Evolutionary conservation across 2,329 filamentous ascomycete species (phyloP), one percentile per base, ranked within the genome.

Genomic region (Trichoderma atrobrunneum): DNA sequence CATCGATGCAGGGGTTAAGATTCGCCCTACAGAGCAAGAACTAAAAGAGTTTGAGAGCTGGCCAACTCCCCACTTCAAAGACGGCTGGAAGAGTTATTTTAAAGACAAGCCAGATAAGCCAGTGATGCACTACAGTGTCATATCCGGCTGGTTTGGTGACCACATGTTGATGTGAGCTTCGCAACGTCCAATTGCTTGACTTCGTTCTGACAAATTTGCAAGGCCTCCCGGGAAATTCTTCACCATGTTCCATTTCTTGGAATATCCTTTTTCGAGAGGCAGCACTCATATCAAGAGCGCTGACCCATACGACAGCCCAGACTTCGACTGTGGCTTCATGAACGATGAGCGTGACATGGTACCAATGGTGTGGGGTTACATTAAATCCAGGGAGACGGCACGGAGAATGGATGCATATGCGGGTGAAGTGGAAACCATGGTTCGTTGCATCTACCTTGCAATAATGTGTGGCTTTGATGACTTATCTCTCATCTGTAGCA

Each of bases 361-460:
- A 77, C 87, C 85, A 75, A 85, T 87, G 26, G 76, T 89, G 16
- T 91, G 88, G 88, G 84, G 82, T 1, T 91, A 91, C 81, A 91
- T 91, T 79, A 86, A 86, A 75, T 83, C 84, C 28, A 86, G 89
- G 3, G 88, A 90, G 78, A 85, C 90, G 72, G 81, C 84, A 43
- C 85, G 88, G 3, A 85, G 88, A 14, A 86, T 88, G 78, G 78
- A 82, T 2, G 82, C 84, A 72, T 90, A 86, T 78, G 75, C 83
- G 74, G 81, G 87, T 77, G 82, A 86, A 76, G 54, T 69, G 36
- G 66, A 69, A n/a, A 60, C 28, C 16, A 69, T 69, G 66, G 66
- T 69, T 69, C 26, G 66, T 61, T 34, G 18, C 36, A 54, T 26
- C 36, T 61, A 28, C 12, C 32, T 21, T 18, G 14, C 5, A 7